Evolutionary conservation across 1,139 yeast species (phyloP).

Genomic region (Pichia norvegensis): DNA sequence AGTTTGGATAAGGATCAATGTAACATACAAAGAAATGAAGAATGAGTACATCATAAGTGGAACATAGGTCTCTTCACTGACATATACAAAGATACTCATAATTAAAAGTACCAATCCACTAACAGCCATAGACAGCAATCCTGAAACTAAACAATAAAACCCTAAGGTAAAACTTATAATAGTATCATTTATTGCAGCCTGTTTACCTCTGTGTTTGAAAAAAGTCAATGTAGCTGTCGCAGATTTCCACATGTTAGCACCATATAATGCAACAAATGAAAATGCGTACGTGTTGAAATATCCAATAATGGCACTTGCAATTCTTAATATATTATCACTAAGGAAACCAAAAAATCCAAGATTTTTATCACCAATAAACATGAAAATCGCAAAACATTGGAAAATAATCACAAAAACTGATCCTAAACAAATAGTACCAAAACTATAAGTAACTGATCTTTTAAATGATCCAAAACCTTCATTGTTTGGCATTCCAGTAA

Average conservation of each 20-base stretch:
- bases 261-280: conserved; percentile 81
- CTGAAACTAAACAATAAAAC: conserved; percentile 64
- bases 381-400: conserved; percentile 36
- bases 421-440: conserved; percentile 88
- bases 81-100: conserved; percentile 26
- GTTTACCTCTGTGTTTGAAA: conserved; percentile 72
- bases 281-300: conserved; percentile 89
- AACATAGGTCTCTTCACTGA: conserved; percentile 70
- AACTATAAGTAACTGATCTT: conserved; percentile 77
- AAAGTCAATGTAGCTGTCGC: conserved; percentile 76
- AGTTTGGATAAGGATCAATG: conserved; percentile 64
- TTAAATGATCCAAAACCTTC: conserved; percentile 80
- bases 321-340: conserved; percentile 30
- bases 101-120: conserved; percentile 56
- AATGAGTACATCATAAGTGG: conserved; percentile 68
- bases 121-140: conserved; percentile 59
- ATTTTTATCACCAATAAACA: conserved; percentile 14
- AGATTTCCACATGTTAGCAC: conserved; percentile 63
- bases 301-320: conserved; percentile 33
- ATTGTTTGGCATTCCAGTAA: conserved; percentile 72
- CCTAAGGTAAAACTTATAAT: conserved; percentile 70
- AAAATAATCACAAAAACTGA: conserved; percentile 72
- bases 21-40: conserved; percentile 52
- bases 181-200: conserved; percentile 51
- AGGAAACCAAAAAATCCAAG: conserved; percentile 48